Base-by-base conservation (phyloP, 257 asterid genomes). In the Coffea eugenioides region DNA sequence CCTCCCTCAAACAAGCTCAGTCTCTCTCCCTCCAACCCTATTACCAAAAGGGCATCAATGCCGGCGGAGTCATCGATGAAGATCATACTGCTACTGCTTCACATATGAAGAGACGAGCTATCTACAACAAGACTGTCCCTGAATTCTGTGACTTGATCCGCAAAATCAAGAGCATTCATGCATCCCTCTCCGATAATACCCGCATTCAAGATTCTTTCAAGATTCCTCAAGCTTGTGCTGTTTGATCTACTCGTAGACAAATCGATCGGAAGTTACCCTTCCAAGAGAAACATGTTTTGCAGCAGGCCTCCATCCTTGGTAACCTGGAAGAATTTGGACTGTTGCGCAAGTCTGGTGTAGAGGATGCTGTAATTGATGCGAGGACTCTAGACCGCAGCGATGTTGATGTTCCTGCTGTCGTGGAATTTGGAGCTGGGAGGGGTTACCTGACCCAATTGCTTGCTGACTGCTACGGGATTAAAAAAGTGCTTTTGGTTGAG, bases 361-460 rank as follows among this genome's bases (percentile, higher is more conserved):
- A 39, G 43, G 43, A 39, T 39, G 43, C 3, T 39, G 43, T 39
- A 39, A 39, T 39, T 4, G 43, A 39, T 39, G 43, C 43, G 4
- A 39, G 43, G 43, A 39, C 43, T 39, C 43, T 39, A 39, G 82
- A 78, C 25, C 80, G 68, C 45, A 72, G 83, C 75, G 34, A 59
- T 49, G 75, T 8, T 56, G 82, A 82, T 90, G 87, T 82, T 74
- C 84, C 92, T 79, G 89, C 97, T 0, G 99, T 95, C 76, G 96
- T 95, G 20, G 99, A 95, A 85, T 93, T 95, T 82, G 99, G 99
- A 75, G 99, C 98, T 79, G 99, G 99, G 83, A 91, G 98, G 84
- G 99, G 98, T 48, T 95, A 95, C 85, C 87, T 95, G 88, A 93
- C 98, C 13, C 99, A 95, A 85, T 72, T 95, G 88, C 93, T 95